Percentiles rank a stretch among this genome's conserved stretches.
These are phyloP conservation scores for Cucumis variabilis DNA, from an alignment of 331 rosid genomes.

Conservation along the genomic window DNA sequence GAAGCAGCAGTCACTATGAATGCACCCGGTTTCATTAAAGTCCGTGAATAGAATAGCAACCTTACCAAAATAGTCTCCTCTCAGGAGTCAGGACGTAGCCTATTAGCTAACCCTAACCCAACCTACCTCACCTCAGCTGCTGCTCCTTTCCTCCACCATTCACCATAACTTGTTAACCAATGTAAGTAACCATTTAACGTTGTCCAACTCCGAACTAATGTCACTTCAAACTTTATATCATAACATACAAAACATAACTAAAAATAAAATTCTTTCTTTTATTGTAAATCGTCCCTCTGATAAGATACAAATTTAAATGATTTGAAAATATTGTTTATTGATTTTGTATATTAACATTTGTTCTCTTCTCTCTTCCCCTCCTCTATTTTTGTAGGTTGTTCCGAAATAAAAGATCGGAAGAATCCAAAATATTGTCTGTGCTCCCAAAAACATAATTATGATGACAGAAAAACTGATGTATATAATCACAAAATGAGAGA, in stretches of 20 bases:
- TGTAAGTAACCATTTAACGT: conserved; percentile 34
- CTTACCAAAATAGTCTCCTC: neutral
- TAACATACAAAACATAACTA: neutral
- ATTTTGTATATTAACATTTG: too few relatives aligned
- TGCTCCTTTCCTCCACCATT: neutral
- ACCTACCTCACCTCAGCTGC: neutral
- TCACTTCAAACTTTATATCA: conserved; percentile 20
- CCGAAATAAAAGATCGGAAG: too few relatives aligned
- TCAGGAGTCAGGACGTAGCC: neutral
- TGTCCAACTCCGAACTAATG: conserved; percentile 27
- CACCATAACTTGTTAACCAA: neutral
- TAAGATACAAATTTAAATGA: too few relatives aligned
- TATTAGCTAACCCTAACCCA: neutral
- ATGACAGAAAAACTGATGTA: too few relatives aligned
- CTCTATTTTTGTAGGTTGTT: too few relatives aligned
- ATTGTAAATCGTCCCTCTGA: too few relatives aligned
- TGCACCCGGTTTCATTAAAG: neutral
- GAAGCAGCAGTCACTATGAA: neutral
- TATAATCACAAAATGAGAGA: too few relatives aligned
- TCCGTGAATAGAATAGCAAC: neutral
- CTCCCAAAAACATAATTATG: too few relatives aligned
- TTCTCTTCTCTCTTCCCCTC: too few relatives aligned
- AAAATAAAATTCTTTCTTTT: neutral
- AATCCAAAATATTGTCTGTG: too few relatives aligned
- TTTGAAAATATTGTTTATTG: too few relatives aligned